Evolutionary conservation across 768 basidiomycete genomes (phyloP), one percentile per base, ranked within the genome.

Genomic region (Lentinus brumalis): DNA sequence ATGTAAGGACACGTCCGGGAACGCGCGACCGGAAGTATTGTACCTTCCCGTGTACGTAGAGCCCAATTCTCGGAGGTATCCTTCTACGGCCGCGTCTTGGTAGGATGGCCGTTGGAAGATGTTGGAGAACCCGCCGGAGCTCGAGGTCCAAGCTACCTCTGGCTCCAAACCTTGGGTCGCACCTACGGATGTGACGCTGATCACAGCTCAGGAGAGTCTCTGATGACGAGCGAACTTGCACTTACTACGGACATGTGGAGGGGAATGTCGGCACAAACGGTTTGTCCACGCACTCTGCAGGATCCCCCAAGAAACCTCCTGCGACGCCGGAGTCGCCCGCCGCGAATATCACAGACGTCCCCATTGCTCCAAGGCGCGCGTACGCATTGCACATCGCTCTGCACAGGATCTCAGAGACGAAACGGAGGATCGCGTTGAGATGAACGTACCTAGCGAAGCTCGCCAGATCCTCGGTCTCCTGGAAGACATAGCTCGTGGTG

Each of bases 1-100:
- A 53, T 71, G 68, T 8, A 81, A 78, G 31, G 79, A 69, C 46
- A 83, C 69, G 68, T 83, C 81, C 21, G 83, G 82, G 70, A 75
- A 83, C 1, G 64, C 79, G 41, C 81, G 80, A 30, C 78, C 78
- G 68, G 58, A 71, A 49, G 50, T 42, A 60, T 67, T 71, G 62
- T 73, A 77, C 35, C 65, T 57, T n/a, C 76, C 76, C 0, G 40
- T 30, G 61, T 70, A 66, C 3, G 67, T 67, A 52, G 46, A 59
- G 51, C 70, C 73, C 53, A 78, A 66, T 18, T 58, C 60, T 16
- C 66, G 56, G 26, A 82, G 69, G 71, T 77, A 82, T 0, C 54
- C 52, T 0, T 45, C 50, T 10, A 82, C 79, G 0, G 73, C 77
- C 42, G 61, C 53, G 40, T 73, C 60, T 66, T 82, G 81, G 63